Conservation (phyloP, 257 asterid species). For the Haberlea rhodopensis region DNA sequence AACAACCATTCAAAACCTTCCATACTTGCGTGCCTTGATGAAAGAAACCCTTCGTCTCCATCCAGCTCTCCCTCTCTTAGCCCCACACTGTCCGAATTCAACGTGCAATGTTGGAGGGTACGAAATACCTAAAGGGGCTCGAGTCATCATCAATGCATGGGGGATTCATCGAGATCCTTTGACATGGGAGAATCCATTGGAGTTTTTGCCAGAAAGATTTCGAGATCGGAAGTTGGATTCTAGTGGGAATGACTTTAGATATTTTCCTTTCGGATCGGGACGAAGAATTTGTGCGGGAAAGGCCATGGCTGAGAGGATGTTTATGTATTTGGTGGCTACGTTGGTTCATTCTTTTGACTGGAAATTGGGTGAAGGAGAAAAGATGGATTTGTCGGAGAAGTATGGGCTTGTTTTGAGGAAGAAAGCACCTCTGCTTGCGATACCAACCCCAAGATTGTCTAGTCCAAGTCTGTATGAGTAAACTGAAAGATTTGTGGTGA, state of each 20-base stretch:
- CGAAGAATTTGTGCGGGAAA: constrained; percentile 43
- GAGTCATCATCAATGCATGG: constrained; percentile 66
- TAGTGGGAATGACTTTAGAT: constrained; percentile 36
- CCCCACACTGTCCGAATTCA: constrained; percentile 63
- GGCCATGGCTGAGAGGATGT: constrained; percentile 43
- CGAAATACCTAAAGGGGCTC: constrained; percentile 51
- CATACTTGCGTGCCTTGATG: constrained; percentile 55
- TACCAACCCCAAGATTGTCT: constrained; percentile 64
- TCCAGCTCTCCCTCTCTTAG: constrained; percentile 62
- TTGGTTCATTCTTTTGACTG: constrained; percentile 71
- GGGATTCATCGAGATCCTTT: constrained; percentile 60
- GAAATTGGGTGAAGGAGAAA: constrained; percentile 49
- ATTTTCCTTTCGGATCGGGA: constrained; percentile 43
- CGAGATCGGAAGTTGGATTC: constrained; percentile 29
- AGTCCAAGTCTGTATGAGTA: constrained; percentile 36
- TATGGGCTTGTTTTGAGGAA: constrained; percentile 75
- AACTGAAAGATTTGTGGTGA: too few relatives aligned
- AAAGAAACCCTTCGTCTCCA: constrained; percentile 65
- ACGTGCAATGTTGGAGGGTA: constrained; percentile 50
- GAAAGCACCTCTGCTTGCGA: constrained; percentile 48
- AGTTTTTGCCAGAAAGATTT: constrained; percentile 63
- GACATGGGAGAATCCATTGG: constrained; percentile 54
- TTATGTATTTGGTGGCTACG: constrained; percentile 50
- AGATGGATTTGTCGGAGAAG: constrained; percentile 51
- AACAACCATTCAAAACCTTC: constrained; percentile 45